Percentiles rank a stretch among this genome's conserved stretches.
Conservation (phyloP, 305 asterid genomes). For the Fraxinus floribunda region DNA sequence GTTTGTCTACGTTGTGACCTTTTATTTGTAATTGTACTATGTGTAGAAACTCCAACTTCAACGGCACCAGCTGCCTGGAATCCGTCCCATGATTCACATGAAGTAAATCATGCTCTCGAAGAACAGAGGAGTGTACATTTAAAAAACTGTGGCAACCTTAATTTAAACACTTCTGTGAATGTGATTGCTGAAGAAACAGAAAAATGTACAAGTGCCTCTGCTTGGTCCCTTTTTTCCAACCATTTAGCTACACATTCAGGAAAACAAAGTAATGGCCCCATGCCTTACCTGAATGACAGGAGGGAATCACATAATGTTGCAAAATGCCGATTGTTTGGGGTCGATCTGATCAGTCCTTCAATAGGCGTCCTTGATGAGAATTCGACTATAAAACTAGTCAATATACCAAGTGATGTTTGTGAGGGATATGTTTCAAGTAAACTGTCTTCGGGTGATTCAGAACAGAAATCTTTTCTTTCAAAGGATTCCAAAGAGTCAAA, state of each 20-base stretch:
- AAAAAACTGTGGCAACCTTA: constrained; percentile 28
- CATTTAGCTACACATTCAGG: constrained; percentile 30
- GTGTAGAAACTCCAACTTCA: constrained; percentile 47
- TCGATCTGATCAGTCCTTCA: constrained; percentile 67
- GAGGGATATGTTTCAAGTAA: constrained; percentile 37
- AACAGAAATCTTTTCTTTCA: constrained; percentile 61
- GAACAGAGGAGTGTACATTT: constrained; percentile 31
- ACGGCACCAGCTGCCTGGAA: constrained; percentile 57
- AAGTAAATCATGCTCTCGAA: constrained; percentile 39
- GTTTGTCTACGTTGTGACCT: constrained; percentile 5
- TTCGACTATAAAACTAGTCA: constrained; percentile 33
- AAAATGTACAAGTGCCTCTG: constrained; percentile 45
- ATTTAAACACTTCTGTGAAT: constrained; percentile 37
- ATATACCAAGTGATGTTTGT: constrained; percentile 23
- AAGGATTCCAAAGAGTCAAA: constrained; percentile 46
- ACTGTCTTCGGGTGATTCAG: constrained; percentile 56
- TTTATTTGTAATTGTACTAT: constrained; percentile 9
- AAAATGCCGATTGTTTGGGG: constrained; percentile 71
- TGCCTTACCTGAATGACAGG: constrained; percentile 29
- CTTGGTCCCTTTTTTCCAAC: constrained; percentile 52
- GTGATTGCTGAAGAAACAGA: constrained; percentile 45
- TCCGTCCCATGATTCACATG: constrained; percentile 40
- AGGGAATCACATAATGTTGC: constrained; percentile 42
- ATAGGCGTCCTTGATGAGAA: constrained; percentile 25
- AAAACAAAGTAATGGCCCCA: constrained; percentile 33